phyloP scores from a whole-genome alignment of 2,329 filamentous ascomycete species.

The Penicillium concentricum region DNA sequence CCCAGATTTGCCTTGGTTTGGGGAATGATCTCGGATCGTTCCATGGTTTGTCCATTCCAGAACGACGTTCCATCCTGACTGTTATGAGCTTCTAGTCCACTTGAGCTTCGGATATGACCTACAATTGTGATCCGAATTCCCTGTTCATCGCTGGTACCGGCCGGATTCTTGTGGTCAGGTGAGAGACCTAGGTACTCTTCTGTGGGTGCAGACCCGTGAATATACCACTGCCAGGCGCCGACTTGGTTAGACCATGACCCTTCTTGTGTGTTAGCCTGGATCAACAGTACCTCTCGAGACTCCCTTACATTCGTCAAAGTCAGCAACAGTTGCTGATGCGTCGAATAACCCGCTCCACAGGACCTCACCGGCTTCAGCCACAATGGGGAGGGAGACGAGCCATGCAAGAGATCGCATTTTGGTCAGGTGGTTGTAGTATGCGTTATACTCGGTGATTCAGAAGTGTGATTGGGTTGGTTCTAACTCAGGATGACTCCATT shows the following conservation, averaged over 20 bases:
- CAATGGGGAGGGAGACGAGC: conserved; percentile 3
- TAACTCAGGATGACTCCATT: background rate
- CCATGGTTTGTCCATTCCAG: conserved; percentile 73
- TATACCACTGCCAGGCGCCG: conserved; percentile 73
- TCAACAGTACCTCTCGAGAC: fast-evolving
- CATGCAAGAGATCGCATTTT: conserved; percentile 3
- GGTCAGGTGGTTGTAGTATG: background rate
- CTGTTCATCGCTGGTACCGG: conserved; percentile 60
- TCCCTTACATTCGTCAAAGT: conserved; percentile 27
- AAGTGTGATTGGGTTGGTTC: background rate
- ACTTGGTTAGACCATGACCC: conserved; percentile 68
- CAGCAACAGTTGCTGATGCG: conserved; percentile 19
- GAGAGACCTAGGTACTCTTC: conserved; percentile 61
- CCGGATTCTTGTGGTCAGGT: conserved; percentile 62
- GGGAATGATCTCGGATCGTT: conserved; percentile 71
- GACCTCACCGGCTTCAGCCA: conserved; percentile 21
- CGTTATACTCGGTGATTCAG: background rate
- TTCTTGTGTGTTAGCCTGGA: conserved; percentile 12
- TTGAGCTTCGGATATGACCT: conserved; percentile 37
- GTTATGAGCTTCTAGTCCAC: background rate
- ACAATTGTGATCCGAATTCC: conserved; percentile 68
- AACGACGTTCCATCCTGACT: conserved; percentile 47
- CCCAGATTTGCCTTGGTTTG: conserved; percentile 66
- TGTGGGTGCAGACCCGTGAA: conserved; percentile 59
- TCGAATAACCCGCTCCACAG: conserved; percentile 32